Conservation (phyloP, 2,329 filamentous ascomycete genomes). For the Cordyceps cateniannulata region DNA sequence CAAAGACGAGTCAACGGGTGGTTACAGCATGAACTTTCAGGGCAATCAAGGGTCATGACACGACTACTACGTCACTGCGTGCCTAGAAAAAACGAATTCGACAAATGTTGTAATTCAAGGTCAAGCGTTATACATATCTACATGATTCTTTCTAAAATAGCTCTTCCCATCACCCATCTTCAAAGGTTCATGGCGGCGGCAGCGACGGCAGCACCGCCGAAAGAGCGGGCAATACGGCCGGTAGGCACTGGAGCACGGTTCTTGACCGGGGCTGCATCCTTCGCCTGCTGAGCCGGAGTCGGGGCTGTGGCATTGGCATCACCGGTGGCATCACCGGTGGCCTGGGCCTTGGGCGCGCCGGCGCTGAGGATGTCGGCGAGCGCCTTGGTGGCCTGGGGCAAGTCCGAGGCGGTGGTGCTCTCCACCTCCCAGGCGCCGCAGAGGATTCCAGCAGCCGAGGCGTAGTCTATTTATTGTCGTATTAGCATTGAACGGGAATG, state of each 20-base stretch:
- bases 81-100: background rate
- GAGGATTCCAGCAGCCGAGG: background rate
- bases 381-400: constrained; percentile 7
- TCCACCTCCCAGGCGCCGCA: constrained; percentile 10
- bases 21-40: constrained; percentile 87
- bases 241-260: constrained; percentile 1
- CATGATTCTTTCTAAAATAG: background rate
- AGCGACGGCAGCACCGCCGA: constrained; percentile 5
- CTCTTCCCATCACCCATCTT: background rate
- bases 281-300: background rate
- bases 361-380: constrained; percentile 5
- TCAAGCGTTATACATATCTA: background rate
- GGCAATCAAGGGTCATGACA: constrained; percentile 13
- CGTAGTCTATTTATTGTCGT: background rate
- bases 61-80: background rate
- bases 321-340: background rate
- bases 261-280: background rate
- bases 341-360: constrained; percentile 1
- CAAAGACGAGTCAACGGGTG: constrained; percentile 82
- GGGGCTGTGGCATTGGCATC: background rate
- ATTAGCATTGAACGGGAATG: background rate
- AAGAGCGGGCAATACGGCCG: constrained; percentile 3
- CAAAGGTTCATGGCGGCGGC: constrained; percentile 1
- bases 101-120: background rate
- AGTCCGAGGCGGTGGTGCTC: constrained; percentile 7